Conservation (phyloP, 768 basidiomycete species). For the Suillus bovinus region DNA sequence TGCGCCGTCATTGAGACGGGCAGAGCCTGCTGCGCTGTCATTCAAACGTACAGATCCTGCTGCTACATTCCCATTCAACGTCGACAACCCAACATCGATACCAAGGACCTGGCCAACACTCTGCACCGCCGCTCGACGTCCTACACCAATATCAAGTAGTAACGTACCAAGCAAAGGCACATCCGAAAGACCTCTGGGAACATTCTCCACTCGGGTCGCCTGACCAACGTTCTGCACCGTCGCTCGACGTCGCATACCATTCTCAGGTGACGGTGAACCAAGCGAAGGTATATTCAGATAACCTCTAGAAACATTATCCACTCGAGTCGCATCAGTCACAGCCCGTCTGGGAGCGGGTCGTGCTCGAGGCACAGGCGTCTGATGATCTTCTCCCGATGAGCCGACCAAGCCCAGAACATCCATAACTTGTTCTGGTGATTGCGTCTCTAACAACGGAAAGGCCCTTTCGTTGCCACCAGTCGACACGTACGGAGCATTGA, state of each 20-base stretch:
- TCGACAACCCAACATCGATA: conserved; percentile 17
- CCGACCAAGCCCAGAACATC: conserved; percentile 30
- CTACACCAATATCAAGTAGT: conserved; percentile 17
- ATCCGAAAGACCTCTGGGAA: conserved; percentile 17
- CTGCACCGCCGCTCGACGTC: conserved; percentile 19
- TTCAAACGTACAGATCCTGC: conserved; percentile 10
- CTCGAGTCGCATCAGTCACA: conserved; percentile 20
- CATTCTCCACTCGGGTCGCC: conserved; percentile 16
- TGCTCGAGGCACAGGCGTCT: conserved; percentile 25
- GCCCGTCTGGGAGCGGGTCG: conserved; percentile 26
- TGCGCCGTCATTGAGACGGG: not conserved
- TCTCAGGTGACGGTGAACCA: conserved; percentile 11
- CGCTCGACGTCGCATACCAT: conserved; percentile 20
- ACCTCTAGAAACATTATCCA: conserved; percentile 12
- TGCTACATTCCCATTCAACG: conserved; percentile 14
- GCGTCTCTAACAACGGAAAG: conserved; percentile 29
- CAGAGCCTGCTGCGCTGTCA: conserved; percentile 11
- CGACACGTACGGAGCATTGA: conserved; percentile 22
- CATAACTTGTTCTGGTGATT: conserved; percentile 26
- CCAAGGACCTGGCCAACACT: conserved; percentile 15
- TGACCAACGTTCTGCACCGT: conserved; percentile 16
- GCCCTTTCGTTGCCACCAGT: conserved; percentile 23
- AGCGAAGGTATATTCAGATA: conserved; percentile 12
- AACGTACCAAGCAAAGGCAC: conserved; percentile 12
- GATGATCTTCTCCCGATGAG: conserved; percentile 27